Evolutionary conservation across 345 rosid genomes (phyloP).

Genomic region (Heritiera fomes): DNA sequence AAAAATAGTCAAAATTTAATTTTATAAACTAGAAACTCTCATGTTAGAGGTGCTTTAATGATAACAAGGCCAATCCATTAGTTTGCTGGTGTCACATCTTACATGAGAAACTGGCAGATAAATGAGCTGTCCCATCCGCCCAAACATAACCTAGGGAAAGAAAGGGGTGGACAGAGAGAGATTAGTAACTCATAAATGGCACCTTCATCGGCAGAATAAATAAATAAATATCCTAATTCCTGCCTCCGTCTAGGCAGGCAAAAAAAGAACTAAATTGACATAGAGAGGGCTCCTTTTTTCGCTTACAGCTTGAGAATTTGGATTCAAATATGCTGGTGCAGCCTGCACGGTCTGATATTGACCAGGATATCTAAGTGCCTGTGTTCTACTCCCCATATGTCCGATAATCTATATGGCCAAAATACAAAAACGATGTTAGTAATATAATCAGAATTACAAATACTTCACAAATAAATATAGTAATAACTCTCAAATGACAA

Average conservation of each 20-base stretch:
- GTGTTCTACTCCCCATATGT: slow-evolving; percentile 60
- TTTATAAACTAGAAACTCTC: neutral
- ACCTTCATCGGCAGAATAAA: neutral
- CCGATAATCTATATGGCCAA: slow-evolving; percentile 44
- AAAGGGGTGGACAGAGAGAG: neutral
- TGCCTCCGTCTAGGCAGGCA: neutral
- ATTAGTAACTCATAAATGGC: slow-evolving; percentile 17
- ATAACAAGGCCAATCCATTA: slow-evolving; percentile 4
- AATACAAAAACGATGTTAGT: neutral
- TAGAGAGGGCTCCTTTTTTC: slow-evolving; percentile 6
- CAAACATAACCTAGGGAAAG: slow-evolving; percentile 60
- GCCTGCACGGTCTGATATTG: slow-evolving; percentile 68
- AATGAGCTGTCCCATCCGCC: slow-evolving; percentile 67
- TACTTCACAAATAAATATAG: neutral
- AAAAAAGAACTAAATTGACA: slow-evolving; percentile 1
- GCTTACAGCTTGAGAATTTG: slow-evolving; percentile 64
- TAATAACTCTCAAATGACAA: neutral
- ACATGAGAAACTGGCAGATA: slow-evolving; percentile 76
- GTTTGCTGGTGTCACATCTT: slow-evolving; percentile 30
- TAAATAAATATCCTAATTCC: neutral
- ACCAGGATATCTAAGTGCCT: slow-evolving; percentile 54
- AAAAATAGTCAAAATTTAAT: neutral
- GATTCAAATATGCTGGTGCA: slow-evolving; percentile 57
- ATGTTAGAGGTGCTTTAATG: slow-evolving; percentile 18
- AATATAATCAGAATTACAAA: neutral